Base-by-base conservation (phyloP, 331 rosid genomes). In the Malus hybrid region DNA sequence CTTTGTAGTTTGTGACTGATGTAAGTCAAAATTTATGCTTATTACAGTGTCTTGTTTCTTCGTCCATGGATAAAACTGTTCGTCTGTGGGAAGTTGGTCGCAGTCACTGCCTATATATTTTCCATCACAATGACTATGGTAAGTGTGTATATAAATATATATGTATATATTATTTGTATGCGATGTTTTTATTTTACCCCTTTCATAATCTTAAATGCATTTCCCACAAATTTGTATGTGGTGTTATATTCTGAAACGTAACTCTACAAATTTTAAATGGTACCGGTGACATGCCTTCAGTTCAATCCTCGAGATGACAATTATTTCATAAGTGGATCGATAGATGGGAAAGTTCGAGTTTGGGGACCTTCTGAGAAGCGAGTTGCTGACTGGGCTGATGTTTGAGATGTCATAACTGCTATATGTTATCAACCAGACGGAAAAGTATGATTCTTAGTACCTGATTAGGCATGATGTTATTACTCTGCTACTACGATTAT, bases 361-460 rank as follows among this genome's bases (percentile, higher is more conserved):
- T 93, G 98, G 98, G 91, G 97, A 5, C 36, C 88, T 46, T 75
- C 55, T 8, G 89, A 90, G 78, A 85, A 84, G 75, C 86, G 95
- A 31, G 99, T 94, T 36, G 92, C 88, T 80, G 99, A 94, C 46
- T 94, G 99, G 99, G 90, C 82, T 27, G 92, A 90, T 77, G 76
- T 80, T 32, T 78, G 83, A 59, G 97, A 94, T 71, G 88, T 88
- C 11, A 90, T 94, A 70, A 94, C 91, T 63, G 99, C 99, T 24
- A 69, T 94, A 76, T 83, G 90, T 77, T 88, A 90, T 72, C 86
- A 74, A 69, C 96, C 96, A 28, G 88, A 91, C 79, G 99, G 96
- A 46, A 87, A 88, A 70, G 99, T 91, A 84, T 42, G 91, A 33
- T 65, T 74, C 33, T 59, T 63, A 63, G 69, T 66, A 31, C 65